Base-by-base conservation (phyloP, 1,284 basidiomycete genomes). In the Rhizoctonia solani region DNA sequence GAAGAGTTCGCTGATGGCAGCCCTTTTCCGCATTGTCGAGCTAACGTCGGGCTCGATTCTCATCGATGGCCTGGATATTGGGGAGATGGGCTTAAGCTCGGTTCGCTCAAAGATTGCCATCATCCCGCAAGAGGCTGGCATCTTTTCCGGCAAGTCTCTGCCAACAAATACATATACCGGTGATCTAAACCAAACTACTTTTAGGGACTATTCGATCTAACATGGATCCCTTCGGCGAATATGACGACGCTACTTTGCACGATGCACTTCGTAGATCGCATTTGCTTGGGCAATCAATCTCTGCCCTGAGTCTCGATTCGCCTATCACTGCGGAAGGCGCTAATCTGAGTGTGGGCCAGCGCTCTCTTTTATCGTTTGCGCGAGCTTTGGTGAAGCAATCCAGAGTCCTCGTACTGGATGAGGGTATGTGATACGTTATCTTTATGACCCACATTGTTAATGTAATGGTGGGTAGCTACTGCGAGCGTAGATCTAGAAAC, bases 401-500 rank as follows among this genome's bases (percentile, higher is more conserved):
- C 25, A 81, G 80, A 72, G 37, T 68, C 29, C 53, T 69, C 25
- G 63, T 66, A 34, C 30, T 63, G 3, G 67, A 82, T 81, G 81
- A 81, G 68, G 69, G 78, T 76, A 13, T 49, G 42, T 32, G 19
- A 3, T 13, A 19, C 19, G 11, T 46, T 29, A 27, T 25, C 54
- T 50, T 39, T 13, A 50, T 46, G 6, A n/a, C n/a, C n/a, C 44
- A 46, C 5, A 21, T 46, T 9, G 21, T 46, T 11, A 11, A 6
- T 6, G 21, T 5, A 5, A 19, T 14, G 19, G 8, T 19, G 19
- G 19, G 6, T 21, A 49, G 27, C 49, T 1, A 79, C 78, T 11
- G 85, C 86, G 0, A 85, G 83, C 16, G 85, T 86, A 34, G 89
- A 91, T 75, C 75, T 87, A 4, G 86, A 87, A 73, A 91, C 89